phyloP scores from a whole-genome alignment of 495 filamentous ascomycete genomes.

The Podospora fimiseda region DNA sequence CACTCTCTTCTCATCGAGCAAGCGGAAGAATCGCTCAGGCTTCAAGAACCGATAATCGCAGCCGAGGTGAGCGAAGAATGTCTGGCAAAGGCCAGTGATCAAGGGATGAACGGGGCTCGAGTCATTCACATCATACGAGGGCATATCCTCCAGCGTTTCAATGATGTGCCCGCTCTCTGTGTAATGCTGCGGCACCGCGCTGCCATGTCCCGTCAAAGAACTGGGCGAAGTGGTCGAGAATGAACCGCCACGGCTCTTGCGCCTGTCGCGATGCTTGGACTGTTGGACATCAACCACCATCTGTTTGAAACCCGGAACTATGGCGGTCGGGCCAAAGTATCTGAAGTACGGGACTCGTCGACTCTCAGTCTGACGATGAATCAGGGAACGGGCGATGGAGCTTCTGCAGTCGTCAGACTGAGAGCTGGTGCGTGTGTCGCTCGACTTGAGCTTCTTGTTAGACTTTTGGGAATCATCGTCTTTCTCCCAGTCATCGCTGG shows the following conservation, averaged over 20 bases:
- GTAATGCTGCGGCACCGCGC: constrained; percentile 7
- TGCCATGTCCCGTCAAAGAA: constrained; percentile 17
- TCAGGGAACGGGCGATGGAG: constrained; percentile 35
- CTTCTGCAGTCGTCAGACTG: constrained; percentile 39
- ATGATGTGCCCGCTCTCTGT: constrained; percentile 39
- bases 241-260: constrained; percentile 35
- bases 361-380: constrained; percentile 45
- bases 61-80: constrained; percentile 71
- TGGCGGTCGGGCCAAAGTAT: constrained; percentile 83
- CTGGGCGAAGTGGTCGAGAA: constrained; percentile 39
- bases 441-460: constrained; percentile 15
- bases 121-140: constrained; percentile 71
- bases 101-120: constrained; percentile 59
- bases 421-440: constrained; percentile 26
- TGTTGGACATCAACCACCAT: constrained; percentile 68
- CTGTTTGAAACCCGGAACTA: constrained; percentile 87
- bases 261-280: constrained; percentile 34
- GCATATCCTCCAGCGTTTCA: constrained; percentile 59
- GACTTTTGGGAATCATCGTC: constrained; percentile 20
- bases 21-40: constrained; percentile 57
- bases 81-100: constrained; percentile 66
- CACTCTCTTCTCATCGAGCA: constrained; percentile 69
- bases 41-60: constrained; percentile 79
- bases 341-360: constrained; percentile 77
- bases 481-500: constrained; percentile 27